Conservation (phyloP, 495 filamentous ascomycete species). For the Neurospora discreta region DNA sequence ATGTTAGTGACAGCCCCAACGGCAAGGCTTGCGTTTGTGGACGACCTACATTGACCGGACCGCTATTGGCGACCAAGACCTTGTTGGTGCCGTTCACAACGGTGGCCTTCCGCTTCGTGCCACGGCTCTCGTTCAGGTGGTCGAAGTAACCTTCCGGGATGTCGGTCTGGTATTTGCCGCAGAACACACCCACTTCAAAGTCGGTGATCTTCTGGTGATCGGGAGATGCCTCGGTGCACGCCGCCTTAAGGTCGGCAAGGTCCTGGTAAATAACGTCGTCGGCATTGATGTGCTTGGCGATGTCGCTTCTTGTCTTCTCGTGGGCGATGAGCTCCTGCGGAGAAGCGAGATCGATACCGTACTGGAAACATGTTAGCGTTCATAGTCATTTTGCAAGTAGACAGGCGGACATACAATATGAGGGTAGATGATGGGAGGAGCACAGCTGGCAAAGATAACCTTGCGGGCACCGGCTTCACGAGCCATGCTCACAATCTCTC, state of each 20-base stretch:
- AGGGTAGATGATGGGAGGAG: slow-evolving; percentile 66
- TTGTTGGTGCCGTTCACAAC: neutral
- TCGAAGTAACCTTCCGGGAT: slow-evolving; percentile 79
- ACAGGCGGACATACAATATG: slow-evolving; percentile 28
- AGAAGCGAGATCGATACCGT: slow-evolving; percentile 85
- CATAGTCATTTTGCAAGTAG: neutral
- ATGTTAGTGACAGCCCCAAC: neutral
- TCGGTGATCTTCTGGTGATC: slow-evolving; percentile 36
- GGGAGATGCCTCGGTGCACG: slow-evolving; percentile 62
- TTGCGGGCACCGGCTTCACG: slow-evolving; percentile 81
- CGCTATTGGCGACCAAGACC: slow-evolving; percentile 9
- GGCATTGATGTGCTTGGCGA: slow-evolving; percentile 78
- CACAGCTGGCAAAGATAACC: slow-evolving; percentile 82
- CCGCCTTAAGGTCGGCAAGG: slow-evolving; percentile 68
- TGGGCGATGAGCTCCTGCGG: slow-evolving; percentile 77
- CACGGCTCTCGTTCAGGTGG: slow-evolving; percentile 65
- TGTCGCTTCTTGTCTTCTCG: slow-evolving; percentile 52
- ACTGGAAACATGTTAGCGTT: slow-evolving; percentile 23
- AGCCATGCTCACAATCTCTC: slow-evolving; percentile 91
- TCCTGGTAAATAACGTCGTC: slow-evolving; percentile 87
- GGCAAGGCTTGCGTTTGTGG: neutral
- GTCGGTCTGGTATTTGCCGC: slow-evolving; percentile 77
- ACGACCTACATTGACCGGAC: slow-evolving; percentile 11
- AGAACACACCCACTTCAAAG: slow-evolving; percentile 97
- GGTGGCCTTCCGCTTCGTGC: slow-evolving; percentile 51